These are phyloP conservation scores for Astragalus glycyphyllos DNA, from an alignment of 306 rosid species.

Conservation along the genomic window DNA sequence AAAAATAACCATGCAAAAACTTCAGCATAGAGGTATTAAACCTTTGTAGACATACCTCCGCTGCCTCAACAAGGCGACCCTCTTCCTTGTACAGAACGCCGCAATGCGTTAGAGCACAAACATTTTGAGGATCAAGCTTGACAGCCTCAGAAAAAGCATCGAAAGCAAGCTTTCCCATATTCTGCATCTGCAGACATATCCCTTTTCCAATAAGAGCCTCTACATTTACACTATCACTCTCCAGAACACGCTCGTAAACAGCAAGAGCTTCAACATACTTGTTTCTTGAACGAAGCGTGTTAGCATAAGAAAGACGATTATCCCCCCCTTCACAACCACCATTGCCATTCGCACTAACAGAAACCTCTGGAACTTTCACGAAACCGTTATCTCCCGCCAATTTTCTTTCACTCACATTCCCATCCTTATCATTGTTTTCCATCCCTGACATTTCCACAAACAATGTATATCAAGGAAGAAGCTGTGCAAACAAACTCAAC, in stretches of 20 bases:
- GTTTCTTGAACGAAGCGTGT: conserved; percentile 80
- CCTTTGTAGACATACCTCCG: conserved; percentile 71
- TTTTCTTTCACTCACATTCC: conserved; percentile 56
- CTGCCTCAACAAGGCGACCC: conserved; percentile 87
- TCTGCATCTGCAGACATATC: conserved; percentile 92
- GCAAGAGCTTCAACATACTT: conserved; percentile 79
- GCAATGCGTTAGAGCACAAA: conserved; percentile 81
- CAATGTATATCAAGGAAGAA: not conserved
- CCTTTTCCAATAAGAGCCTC: conserved; percentile 95
- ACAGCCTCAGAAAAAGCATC: conserved; percentile 82
- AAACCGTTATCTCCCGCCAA: conserved; percentile 69
- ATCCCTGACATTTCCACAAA: conserved; percentile 62
- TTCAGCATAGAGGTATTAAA: conserved; percentile 9
- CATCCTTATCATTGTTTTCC: conserved; percentile 50
- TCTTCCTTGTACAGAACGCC: conserved; percentile 90
- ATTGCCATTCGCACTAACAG: conserved; percentile 55
- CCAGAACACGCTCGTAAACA: conserved; percentile 68
- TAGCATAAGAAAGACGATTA: conserved; percentile 67
- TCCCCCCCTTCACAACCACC: conserved; percentile 63
- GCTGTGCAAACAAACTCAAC: conserved; percentile 4
- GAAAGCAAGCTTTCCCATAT: conserved; percentile 76
- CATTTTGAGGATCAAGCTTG: conserved; percentile 77
- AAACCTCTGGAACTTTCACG: conserved; percentile 58
- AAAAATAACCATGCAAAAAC: not conserved
- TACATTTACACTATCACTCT: conserved; percentile 62